A percentile compares a stretch with the other conserved stretches of the same genome.
These are phyloP conservation scores for Tricholoma sp. DNA, from an alignment of 768 basidiomycete species.

Conservation along the genomic window DNA sequence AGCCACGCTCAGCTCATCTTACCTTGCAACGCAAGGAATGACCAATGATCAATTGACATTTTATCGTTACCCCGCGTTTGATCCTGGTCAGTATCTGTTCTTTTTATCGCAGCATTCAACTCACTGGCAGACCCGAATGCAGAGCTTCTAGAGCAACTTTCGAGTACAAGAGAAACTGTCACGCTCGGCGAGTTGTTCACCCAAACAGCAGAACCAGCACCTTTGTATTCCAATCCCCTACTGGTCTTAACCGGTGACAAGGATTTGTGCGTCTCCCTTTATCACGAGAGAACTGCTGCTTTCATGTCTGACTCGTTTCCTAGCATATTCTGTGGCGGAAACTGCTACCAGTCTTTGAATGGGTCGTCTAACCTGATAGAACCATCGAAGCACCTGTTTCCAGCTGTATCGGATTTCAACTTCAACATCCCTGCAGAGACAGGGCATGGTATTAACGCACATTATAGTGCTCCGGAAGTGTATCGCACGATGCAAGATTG, in stretches of 20 bases:
- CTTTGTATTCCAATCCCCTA: constrained; percentile 15
- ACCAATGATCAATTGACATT: constrained; percentile 15
- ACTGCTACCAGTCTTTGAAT: constrained; percentile 12
- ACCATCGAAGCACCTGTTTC: constrained; percentile 7
- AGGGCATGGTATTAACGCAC: constrained; percentile 15
- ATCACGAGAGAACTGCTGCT: background rate
- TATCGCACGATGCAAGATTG: constrained; percentile 11
- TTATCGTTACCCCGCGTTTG: constrained; percentile 16
- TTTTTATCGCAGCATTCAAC: background rate
- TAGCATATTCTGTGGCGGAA: constrained; percentile 15
- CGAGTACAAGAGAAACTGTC: constrained; percentile 11
- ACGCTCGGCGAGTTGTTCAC: constrained; percentile 19
- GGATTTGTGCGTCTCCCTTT: constrained; percentile 14
- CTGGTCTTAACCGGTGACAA: constrained; percentile 20
- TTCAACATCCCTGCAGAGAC: constrained; percentile 13
- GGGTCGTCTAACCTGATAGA: constrained; percentile 5
- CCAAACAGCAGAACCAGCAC: constrained; percentile 4
- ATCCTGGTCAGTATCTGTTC: constrained; percentile 8
- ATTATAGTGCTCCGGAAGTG: constrained; percentile 9
- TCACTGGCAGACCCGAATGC: background rate
- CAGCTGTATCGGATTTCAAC: constrained; percentile 6
- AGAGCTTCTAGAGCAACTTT: constrained; percentile 5
- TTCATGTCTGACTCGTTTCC: background rate
- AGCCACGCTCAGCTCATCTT: constrained; percentile 13
- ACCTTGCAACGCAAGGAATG: constrained; percentile 10